Evolutionary conservation across 306 rosid genomes (phyloP).

Genomic region (Cicer arietinum): DNA sequence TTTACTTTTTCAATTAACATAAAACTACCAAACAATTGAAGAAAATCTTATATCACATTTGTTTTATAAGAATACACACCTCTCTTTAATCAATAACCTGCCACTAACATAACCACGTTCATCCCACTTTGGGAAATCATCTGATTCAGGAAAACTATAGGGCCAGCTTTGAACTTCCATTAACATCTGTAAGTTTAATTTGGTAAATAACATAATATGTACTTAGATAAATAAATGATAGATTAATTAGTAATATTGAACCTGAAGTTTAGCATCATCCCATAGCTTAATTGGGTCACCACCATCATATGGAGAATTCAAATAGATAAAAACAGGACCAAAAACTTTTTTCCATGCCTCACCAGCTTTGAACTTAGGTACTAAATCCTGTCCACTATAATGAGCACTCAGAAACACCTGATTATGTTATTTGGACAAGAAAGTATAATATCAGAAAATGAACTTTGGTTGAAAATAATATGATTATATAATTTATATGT

Average conservation of each 20-base stretch:
- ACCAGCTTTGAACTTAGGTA: slow-evolving; percentile 59
- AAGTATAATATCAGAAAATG: neutral
- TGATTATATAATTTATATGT: neutral
- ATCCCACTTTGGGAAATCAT: slow-evolving; percentile 61
- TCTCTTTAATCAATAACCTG: slow-evolving; percentile 66
- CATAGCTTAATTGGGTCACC: slow-evolving; percentile 59
- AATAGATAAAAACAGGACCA: slow-evolving; percentile 80
- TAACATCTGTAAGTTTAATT: slow-evolving; percentile 59
- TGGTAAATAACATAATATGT: neutral
- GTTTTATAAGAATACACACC: slow-evolving; percentile 41
- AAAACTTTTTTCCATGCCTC: slow-evolving; percentile 94
- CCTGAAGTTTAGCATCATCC: slow-evolving; percentile 89
- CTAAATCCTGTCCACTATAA: slow-evolving; percentile 81
- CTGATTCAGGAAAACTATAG: slow-evolving; percentile 73
- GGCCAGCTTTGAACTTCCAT: slow-evolving; percentile 88
- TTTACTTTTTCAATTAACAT: neutral
- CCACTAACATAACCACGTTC: slow-evolving; percentile 76
- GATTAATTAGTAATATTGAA: slow-evolving; percentile 26
- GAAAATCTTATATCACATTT: neutral
- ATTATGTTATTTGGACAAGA: slow-evolving; percentile 12
- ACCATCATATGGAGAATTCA: slow-evolving; percentile 58
- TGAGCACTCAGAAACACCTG: slow-evolving; percentile 92
- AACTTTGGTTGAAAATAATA: neutral
- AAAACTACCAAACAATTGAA: neutral
- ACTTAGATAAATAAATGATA: neutral